phyloP scores from a whole-genome alignment of 1,139 yeast genomes.

The Nakaseomyces uthaithaninus region DNA sequence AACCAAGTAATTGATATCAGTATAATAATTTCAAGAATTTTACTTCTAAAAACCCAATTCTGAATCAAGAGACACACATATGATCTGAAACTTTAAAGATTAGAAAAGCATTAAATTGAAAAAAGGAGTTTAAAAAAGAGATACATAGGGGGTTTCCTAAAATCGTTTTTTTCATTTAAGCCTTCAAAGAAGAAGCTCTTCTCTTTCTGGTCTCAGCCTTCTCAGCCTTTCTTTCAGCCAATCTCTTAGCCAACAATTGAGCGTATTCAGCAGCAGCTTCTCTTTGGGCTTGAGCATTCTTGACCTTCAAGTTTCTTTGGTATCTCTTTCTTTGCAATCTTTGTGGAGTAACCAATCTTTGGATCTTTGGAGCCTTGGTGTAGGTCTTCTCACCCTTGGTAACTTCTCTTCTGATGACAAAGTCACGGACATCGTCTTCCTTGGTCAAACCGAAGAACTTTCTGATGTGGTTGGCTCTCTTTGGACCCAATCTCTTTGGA shows the following conservation, averaged over 20 bases:
- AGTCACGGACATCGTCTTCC: constrained; percentile 93
- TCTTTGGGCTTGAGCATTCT: constrained; percentile 98
- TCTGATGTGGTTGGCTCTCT: constrained; percentile 99
- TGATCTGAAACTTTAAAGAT: constrained; percentile 4
- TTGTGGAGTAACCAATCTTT: constrained; percentile 99
- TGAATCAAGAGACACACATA: constrained; percentile 6
- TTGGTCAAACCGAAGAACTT: constrained; percentile 97
- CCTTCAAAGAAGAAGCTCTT: constrained; percentile 98
- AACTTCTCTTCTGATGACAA: constrained; percentile 97
- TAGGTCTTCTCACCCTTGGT: constrained; percentile 97
- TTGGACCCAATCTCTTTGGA: constrained; percentile 99
- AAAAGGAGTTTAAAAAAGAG: constrained; percentile 2
- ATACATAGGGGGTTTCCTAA: constrained; percentile 1
- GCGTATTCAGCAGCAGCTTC: constrained; percentile 99
- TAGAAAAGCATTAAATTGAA: constrained; percentile 5
- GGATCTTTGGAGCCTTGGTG: constrained; percentile 99
- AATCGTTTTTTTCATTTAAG: constrained; percentile 36
- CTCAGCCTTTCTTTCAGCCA: constrained; percentile 97
- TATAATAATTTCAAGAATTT: too few species aligned
- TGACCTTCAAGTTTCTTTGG: constrained; percentile 85
- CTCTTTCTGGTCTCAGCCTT: constrained; percentile 97
- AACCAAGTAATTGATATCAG: too few species aligned
- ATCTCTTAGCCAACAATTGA: constrained; percentile 96
- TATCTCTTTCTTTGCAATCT: constrained; percentile 99
- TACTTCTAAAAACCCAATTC: too few species aligned